phyloP scores from a whole-genome alignment of 768 basidiomycete species.

The Cyclocybe aegerita region DNA sequence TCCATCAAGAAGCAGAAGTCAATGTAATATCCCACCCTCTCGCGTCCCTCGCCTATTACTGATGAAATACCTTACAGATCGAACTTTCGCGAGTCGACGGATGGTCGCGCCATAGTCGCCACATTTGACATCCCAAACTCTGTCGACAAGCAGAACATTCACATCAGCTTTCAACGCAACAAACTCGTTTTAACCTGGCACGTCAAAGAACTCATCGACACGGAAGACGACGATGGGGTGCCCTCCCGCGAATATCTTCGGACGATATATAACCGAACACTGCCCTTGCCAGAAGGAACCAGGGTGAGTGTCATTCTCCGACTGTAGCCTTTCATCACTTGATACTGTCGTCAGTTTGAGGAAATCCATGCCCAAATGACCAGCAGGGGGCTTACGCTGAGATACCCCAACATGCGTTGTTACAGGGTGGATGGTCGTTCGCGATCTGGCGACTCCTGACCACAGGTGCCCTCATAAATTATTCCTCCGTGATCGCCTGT shows the following conservation, averaged over 20 bases:
- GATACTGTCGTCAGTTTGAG: conserved; percentile 51
- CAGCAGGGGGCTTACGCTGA: conserved; percentile 56
- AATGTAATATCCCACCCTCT: conserved; percentile 40
- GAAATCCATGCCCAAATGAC: conserved; percentile 72
- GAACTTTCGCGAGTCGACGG: conserved; percentile 68
- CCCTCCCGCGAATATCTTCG: conserved; percentile 64
- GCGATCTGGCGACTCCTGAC: conserved; percentile 40
- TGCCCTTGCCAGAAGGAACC: conserved; percentile 74
- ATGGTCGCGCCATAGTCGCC: conserved; percentile 67
- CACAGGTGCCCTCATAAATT: conserved; percentile 16
- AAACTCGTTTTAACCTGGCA: conserved; percentile 69
- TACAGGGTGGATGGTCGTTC: conserved; percentile 42
- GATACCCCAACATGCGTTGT: conserved; percentile 64
- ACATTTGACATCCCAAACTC: conserved; percentile 66
- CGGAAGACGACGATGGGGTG: conserved; percentile 58
- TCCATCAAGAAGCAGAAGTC: conserved; percentile 61
- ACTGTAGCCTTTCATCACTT: background rate
- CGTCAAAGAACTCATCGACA: conserved; percentile 56
- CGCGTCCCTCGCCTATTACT: conserved; percentile 10
- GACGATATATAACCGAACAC: conserved; percentile 62
- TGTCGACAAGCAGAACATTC: conserved; percentile 70
- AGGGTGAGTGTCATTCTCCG: conserved; percentile 40
- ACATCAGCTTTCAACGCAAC: conserved; percentile 69
- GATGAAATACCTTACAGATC: conserved; percentile 41
- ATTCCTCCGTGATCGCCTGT: conserved; percentile 15